Conservation (phyloP, 345 rosid species). For the Kernera saxatilis region DNA sequence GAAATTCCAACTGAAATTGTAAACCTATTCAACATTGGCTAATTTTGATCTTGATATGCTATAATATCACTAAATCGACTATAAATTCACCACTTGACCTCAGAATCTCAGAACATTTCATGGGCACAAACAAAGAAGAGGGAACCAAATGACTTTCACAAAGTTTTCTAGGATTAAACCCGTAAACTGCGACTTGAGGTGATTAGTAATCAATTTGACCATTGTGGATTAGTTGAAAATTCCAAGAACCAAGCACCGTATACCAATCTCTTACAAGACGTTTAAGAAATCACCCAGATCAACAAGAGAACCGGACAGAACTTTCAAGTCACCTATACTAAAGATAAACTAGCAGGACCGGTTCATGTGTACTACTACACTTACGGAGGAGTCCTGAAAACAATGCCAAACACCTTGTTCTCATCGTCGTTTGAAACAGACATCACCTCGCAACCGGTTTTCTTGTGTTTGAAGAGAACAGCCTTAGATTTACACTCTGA, state of each 20-base stretch:
- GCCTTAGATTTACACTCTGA: conserved; percentile 82
- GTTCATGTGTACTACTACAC: conserved; percentile 12
- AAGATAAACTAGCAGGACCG: neutral
- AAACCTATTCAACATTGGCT: neutral
- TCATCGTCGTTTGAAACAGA: conserved; percentile 84
- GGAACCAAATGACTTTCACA: neutral
- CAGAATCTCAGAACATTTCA: neutral
- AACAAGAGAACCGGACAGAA: neutral
- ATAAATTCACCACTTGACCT: neutral
- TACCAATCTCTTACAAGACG: neutral
- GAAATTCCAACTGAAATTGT: neutral
- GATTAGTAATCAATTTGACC: neutral
- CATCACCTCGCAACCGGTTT: conserved; percentile 84
- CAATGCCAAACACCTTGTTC: conserved; percentile 79
- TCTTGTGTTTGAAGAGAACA: conserved; percentile 73
- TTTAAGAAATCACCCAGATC: neutral
- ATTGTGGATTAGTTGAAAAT: neutral
- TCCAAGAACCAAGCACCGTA: neutral
- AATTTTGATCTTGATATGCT: neutral
- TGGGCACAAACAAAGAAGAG: neutral
- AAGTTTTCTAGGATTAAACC: neutral
- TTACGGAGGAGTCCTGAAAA: conserved; percentile 92
- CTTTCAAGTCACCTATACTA: neutral
- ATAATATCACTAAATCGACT: neutral
- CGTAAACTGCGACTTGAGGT: neutral